phyloP scores from a whole-genome alignment of 257 asterid genomes.

The Jacaranda copaia region DNA sequence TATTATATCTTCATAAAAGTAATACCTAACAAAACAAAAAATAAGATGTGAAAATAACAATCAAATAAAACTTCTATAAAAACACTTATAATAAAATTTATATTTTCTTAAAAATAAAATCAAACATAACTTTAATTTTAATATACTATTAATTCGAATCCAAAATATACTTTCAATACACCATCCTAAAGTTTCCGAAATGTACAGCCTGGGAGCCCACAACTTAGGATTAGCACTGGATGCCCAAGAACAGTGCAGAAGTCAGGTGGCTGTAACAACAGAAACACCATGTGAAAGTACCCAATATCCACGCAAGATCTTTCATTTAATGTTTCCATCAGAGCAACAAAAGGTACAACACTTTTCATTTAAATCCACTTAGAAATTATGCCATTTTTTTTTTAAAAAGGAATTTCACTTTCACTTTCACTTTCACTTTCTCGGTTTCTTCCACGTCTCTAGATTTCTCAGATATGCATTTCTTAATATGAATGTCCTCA shows the following conservation, averaged over 20 bases:
- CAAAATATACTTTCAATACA: too few relatives aligned
- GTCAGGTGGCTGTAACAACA: background rate
- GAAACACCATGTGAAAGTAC: background rate
- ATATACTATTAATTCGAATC: too few relatives aligned
- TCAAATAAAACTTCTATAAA: too few relatives aligned
- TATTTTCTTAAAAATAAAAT: too few relatives aligned
- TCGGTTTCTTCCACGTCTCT: conserved; percentile 21
- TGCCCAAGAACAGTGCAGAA: background rate
- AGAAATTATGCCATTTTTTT: conserved; percentile 1
- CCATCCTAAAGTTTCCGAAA: too few relatives aligned
- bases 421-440: conserved; percentile 25
- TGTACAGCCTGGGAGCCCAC: too few relatives aligned
- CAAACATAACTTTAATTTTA: too few relatives aligned
- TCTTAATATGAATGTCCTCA: conserved; percentile 36
- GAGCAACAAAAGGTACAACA: background rate
- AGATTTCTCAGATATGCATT: conserved; percentile 34
- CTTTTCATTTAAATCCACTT: conserved; percentile 12
- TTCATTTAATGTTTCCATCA: background rate
- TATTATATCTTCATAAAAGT: too few relatives aligned
- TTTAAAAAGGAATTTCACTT: background rate
- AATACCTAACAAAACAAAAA: too few relatives aligned
- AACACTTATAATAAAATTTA: too few relatives aligned
- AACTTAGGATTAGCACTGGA: too few relatives aligned
- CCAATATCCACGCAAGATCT: background rate
- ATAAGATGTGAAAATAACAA: too few relatives aligned